A percentile compares a stretch with the other conserved stretches of the same genome.
phyloP scores from a whole-genome alignment of 2,329 filamentous ascomycete genomes.

The Penicillium sp. region DNA sequence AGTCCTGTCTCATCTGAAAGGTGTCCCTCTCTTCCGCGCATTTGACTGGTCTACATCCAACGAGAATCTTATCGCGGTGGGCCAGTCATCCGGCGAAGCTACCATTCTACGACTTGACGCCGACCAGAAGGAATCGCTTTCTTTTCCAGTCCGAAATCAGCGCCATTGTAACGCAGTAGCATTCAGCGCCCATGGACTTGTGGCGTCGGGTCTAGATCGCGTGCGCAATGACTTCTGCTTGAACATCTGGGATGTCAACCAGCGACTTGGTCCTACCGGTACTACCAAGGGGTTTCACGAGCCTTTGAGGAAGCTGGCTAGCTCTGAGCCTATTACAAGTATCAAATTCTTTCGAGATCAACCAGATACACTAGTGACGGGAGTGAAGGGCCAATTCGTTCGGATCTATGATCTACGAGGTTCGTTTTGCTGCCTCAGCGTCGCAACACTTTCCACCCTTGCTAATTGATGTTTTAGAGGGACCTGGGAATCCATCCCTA shows the following conservation, averaged over 20 bases:
- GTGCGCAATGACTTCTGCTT: conserved; percentile 66
- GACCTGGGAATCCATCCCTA: conserved; percentile 42
- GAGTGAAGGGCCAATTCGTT: conserved; percentile 61
- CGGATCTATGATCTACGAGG: conserved; percentile 64
- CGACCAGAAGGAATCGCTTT: conserved; percentile 46
- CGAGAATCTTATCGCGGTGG: conserved; percentile 60
- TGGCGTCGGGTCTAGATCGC: conserved; percentile 63
- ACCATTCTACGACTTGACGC: conserved; percentile 58
- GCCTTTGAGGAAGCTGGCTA: conserved; percentile 61
- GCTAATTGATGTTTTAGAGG: conserved; percentile 26
- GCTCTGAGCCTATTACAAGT: conserved; percentile 63
- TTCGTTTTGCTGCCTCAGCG: conserved; percentile 29
- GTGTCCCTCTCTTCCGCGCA: conserved; percentile 62
- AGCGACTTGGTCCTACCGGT: conserved; percentile 39
- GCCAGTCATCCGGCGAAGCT: conserved; percentile 63
- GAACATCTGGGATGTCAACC: conserved; percentile 64
- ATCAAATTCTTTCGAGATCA: conserved; percentile 64
- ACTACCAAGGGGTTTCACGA: conserved; percentile 39
- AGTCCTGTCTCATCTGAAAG: conserved; percentile 54
- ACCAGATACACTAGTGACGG: conserved; percentile 62
- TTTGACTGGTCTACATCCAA: conserved; percentile 66
- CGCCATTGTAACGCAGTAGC: conserved; percentile 66
- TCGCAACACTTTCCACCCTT: neutral
- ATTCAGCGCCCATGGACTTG: conserved; percentile 56
- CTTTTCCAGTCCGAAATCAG: conserved; percentile 63